Evolutionary conservation across 192 early-diverging fungal genomes (phyloP).

Genomic region (Backusella luteola): DNA sequence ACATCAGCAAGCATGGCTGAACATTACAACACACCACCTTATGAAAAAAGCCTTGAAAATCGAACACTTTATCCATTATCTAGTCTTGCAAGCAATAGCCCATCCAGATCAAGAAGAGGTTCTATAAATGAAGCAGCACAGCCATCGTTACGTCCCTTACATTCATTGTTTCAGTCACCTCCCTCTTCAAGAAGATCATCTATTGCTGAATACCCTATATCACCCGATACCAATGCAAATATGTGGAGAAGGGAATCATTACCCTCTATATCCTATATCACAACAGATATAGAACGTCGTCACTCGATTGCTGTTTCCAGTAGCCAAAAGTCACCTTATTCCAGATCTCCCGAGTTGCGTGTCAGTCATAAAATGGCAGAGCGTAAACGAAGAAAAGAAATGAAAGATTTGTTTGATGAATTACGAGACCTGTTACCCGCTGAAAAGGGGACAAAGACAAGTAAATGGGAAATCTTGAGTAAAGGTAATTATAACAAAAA

Average conservation of each 20-base stretch:
- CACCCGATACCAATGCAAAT: not conserved
- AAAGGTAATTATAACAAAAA: conserved; percentile 56
- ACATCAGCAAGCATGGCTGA: not conserved
- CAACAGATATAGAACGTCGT: conserved; percentile 21
- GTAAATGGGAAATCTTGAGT: conserved; percentile 87
- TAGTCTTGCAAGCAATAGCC: not conserved
- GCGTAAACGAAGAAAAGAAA: conserved; percentile 83
- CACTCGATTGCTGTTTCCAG: conserved; percentile 23
- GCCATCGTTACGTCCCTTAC: conserved; percentile 17
- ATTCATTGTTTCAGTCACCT: conserved; percentile 23
- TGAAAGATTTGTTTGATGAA: conserved; percentile 89
- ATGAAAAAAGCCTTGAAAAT: conserved; percentile 3
- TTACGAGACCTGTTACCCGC: conserved; percentile 72
- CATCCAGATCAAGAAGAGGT: conserved; percentile 23
- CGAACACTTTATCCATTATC: not conserved
- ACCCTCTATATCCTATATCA: conserved; percentile 14
- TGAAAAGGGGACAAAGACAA: conserved; percentile 73
- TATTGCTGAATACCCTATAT: conserved; percentile 2
- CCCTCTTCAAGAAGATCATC: conserved; percentile 19
- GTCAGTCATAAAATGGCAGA: conserved; percentile 87
- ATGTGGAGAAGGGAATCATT: conserved; percentile 20
- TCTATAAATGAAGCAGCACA: conserved; percentile 21
- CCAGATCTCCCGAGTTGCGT: conserved; percentile 69
- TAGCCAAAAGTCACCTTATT: conserved; percentile 50
- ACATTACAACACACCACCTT: conserved; percentile 4